Evolutionary conservation across 2,329 filamentous ascomycete genomes (phyloP).

Genomic region (Nannizziopsis barbatae): DNA sequence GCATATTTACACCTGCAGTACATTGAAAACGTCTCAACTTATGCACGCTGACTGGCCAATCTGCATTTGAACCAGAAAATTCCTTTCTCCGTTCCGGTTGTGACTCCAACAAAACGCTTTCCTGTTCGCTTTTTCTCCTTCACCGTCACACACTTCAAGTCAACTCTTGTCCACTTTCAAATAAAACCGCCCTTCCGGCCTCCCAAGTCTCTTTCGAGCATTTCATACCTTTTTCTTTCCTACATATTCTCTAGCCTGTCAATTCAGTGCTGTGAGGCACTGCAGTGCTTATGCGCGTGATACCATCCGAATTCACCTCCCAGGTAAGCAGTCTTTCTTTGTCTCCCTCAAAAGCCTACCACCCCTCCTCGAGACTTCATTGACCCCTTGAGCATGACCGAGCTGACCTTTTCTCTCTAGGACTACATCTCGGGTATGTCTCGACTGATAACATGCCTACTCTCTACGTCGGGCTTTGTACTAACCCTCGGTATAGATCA

Average conservation of each 20-base stretch:
- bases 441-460: conserved; percentile 4
- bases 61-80: neutral
- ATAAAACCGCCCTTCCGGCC: conserved; percentile 10
- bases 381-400: conserved; percentile 15
- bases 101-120: neutral
- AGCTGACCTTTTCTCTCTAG: conserved; percentile 26
- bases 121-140: neutral
- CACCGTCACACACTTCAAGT: conserved; percentile 9
- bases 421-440: conserved; percentile 54
- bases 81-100: neutral
- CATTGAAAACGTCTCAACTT: neutral
- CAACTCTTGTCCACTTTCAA: conserved; percentile 12
- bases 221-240: neutral
- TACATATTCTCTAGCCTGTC: conserved; percentile 10
- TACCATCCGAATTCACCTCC: conserved; percentile 74
- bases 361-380: neutral
- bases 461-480: conserved; percentile 15
- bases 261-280: conserved; percentile 29
- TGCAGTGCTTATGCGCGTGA: conserved; percentile 69
- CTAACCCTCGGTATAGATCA: conserved; percentile 40
- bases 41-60: conserved; percentile 4
- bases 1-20: conserved; percentile 4
- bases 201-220: conserved; percentile 14
- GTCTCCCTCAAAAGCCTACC: neutral
- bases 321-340: conserved; percentile 49